A percentile compares a stretch with the other conserved stretches of the same genome.
phyloP scores from a whole-genome alignment of 2,329 filamentous ascomycete species.

The Beauveria pseudobassiana region DNA sequence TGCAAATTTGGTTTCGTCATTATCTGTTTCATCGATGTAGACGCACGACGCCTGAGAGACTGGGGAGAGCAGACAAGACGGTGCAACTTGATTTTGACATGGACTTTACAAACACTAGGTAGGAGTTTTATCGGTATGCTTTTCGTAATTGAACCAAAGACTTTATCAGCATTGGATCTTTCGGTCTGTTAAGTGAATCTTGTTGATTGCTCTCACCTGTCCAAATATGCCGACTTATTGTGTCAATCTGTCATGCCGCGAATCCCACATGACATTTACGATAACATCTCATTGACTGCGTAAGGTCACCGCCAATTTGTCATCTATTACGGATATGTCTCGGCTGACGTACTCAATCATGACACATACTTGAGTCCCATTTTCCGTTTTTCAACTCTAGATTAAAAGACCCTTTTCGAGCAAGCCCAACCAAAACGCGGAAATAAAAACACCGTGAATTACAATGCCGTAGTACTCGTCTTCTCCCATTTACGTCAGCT shows the following conservation, averaged over 20 bases:
- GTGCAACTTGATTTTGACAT: constrained; percentile 7
- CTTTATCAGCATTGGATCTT: background rate
- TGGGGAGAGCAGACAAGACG: background rate
- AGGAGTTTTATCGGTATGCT: constrained; percentile 14
- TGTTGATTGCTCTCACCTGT: background rate
- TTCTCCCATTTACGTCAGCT: constrained; percentile 64
- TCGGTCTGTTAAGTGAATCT: background rate
- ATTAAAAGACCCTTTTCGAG: constrained; percentile 1
- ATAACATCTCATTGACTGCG: background rate
- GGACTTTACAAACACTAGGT: constrained; percentile 12
- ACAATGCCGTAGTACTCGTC: background rate
- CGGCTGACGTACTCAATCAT: background rate
- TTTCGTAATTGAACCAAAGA: constrained; percentile 13
- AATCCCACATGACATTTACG: background rate
- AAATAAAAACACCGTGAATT: background rate
- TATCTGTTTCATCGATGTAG: constrained; percentile 3
- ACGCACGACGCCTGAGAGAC: background rate
- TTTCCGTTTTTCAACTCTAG: background rate
- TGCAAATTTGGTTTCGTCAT: background rate
- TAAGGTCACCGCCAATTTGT: background rate
- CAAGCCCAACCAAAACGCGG: background rate
- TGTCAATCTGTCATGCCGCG: background rate
- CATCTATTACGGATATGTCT: background rate
- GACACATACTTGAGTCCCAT: background rate
- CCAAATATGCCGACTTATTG: background rate